Percentiles rank a stretch among this genome's conserved stretches.
Conservation (phyloP, 2,329 filamentous ascomycete genomes). For the Beauveria varroae region DNA sequence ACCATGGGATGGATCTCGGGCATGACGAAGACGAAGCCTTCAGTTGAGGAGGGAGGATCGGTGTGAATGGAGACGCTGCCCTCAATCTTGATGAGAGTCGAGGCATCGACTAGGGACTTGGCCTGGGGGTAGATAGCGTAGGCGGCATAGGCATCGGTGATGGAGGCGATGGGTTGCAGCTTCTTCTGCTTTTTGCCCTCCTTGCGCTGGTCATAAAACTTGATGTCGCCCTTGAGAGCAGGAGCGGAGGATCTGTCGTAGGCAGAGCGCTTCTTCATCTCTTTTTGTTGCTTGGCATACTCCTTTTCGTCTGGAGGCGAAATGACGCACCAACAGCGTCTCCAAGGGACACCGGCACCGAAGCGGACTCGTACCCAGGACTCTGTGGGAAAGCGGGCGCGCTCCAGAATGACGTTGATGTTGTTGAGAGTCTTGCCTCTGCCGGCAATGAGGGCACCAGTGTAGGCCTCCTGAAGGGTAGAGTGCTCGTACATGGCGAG, state of each 20-base stretch:
- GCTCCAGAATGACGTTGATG: conserved; percentile 82
- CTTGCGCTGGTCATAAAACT: conserved; percentile 79
- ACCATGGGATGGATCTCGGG: conserved; percentile 89
- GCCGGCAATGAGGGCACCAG: conserved; percentile 87
- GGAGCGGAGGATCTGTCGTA: conserved; percentile 68
- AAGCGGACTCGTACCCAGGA: conserved; percentile 96
- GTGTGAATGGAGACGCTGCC: conserved; percentile 84
- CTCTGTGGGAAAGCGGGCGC: conserved; percentile 67
- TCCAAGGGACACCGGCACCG: conserved; percentile 91
- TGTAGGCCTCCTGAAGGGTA: conserved; percentile 91
- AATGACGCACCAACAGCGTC: conserved; percentile 94
- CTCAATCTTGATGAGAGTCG: conserved; percentile 89
- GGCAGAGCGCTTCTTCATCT: conserved; percentile 69
- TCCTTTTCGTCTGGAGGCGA: conserved; percentile 92
- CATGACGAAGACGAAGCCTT: conserved; percentile 98
- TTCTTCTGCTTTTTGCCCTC: conserved; percentile 85
- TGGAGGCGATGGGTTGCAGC: conserved; percentile 79
- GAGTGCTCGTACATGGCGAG: conserved; percentile 92
- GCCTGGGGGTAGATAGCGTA: conserved; percentile 96
- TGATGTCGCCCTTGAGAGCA: conserved; percentile 77
- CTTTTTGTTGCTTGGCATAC: conserved; percentile 73
- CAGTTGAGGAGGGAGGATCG: conserved; percentile 65
- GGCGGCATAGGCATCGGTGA: conserved; percentile 82
- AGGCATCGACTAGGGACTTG: conserved; percentile 88
- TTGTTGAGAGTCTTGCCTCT: conserved; percentile 87